A percentile compares a stretch with the other conserved stretches of the same genome.
phyloP scores from a whole-genome alignment of 495 filamentous ascomycete genomes.

The Xylaria grammica region DNA sequence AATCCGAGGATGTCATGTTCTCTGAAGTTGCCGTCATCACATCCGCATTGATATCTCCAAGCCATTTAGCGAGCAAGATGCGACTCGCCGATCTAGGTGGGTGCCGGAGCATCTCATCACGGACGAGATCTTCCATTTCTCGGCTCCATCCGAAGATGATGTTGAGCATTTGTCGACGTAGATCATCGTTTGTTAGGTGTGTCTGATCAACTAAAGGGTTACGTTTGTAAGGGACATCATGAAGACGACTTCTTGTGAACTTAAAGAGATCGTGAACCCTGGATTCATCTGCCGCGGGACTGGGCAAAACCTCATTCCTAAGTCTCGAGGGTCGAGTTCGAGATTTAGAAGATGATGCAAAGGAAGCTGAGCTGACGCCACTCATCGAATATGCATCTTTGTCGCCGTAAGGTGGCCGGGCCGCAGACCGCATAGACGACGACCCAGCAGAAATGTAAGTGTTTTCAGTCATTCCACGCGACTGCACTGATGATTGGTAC shows the following conservation, averaged over 20 bases:
- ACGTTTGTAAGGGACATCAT: conserved; percentile 78
- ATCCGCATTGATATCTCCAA: conserved; percentile 83
- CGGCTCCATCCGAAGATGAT: conserved; percentile 95
- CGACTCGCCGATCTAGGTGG: conserved; percentile 71
- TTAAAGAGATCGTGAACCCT: conserved; percentile 70
- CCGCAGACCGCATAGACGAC: conserved; percentile 55
- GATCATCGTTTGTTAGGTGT: conserved; percentile 77
- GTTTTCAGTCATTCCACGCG: conserved; percentile 57
- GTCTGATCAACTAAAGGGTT: conserved; percentile 65
- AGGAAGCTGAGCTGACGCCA: conserved; percentile 62
- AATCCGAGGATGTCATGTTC: conserved; percentile 86
- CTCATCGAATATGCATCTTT: conserved; percentile 64
- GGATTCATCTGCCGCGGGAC: conserved; percentile 65
- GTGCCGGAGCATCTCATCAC: conserved; percentile 84
- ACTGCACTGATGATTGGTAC: conserved; percentile 53
- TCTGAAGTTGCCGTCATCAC: conserved; percentile 80
- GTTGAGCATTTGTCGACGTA: conserved; percentile 89
- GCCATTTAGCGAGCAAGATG: conserved; percentile 87
- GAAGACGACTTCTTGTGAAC: conserved; percentile 72
- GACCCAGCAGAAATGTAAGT: conserved; percentile 70
- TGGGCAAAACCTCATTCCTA: conserved; percentile 77
- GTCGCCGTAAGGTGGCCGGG: conserved; percentile 44
- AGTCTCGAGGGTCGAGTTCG: conserved; percentile 70
- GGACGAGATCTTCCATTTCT: conserved; percentile 80
- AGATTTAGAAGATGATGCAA: conserved; percentile 68